These are phyloP conservation scores for Ottelia alismoides DNA, from an alignment of 106 monocot species.

Conservation along the genomic window DNA sequence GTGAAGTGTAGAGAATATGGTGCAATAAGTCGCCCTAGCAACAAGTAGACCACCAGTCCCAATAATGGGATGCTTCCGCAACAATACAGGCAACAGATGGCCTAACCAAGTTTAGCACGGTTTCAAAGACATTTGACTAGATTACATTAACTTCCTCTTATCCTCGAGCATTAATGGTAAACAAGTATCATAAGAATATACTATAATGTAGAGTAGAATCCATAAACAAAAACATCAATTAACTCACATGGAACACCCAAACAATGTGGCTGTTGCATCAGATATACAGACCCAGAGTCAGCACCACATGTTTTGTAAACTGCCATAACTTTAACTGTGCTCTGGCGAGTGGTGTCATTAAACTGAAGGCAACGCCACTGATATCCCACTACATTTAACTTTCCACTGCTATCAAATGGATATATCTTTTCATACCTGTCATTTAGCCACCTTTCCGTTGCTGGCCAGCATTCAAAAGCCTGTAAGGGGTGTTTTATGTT, in stretches of 20 bases:
- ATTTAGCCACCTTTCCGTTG: slow-evolving; percentile 50
- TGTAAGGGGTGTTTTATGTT: slow-evolving; percentile 16
- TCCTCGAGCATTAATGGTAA: too few relatives aligned
- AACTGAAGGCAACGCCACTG: slow-evolving; percentile 89
- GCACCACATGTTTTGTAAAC: slow-evolving; percentile 31
- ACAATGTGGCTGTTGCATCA: slow-evolving; percentile 87
- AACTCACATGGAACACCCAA: slow-evolving; percentile 90
- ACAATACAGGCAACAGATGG: too few relatives aligned
- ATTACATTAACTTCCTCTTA: too few relatives aligned
- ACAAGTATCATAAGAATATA: too few relatives aligned
- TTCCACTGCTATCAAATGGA: slow-evolving; percentile 23
- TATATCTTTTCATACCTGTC: slow-evolving; percentile 49
- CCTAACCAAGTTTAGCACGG: too few relatives aligned
- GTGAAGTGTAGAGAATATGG: too few relatives aligned
- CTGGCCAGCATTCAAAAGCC: slow-evolving; percentile 43
- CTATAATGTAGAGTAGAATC: not conserved
- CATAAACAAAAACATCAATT: slow-evolving; percentile 1
- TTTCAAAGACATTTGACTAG: too few relatives aligned
- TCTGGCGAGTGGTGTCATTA: slow-evolving; percentile 87
- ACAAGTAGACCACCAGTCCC: too few relatives aligned
- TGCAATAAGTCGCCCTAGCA: too few relatives aligned
- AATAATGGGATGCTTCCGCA: too few relatives aligned
- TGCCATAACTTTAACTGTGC: slow-evolving; percentile 76
- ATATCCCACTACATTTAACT: slow-evolving; percentile 82
- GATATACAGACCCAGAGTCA: slow-evolving; percentile 42